Evolutionary conservation across 345 rosid genomes (phyloP).

Genomic region (Hibiscus tridactylites): DNA sequence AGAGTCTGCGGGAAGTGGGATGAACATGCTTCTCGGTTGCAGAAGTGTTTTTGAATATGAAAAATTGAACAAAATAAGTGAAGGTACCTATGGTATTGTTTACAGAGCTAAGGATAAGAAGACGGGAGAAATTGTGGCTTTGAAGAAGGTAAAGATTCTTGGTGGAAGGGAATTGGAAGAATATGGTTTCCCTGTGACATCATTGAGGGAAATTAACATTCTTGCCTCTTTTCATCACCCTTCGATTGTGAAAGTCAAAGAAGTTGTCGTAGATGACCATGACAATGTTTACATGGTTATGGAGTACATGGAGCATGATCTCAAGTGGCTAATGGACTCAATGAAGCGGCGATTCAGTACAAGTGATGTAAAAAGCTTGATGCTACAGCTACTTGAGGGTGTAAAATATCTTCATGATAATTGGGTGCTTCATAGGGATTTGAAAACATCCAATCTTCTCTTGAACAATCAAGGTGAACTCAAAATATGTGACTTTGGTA

Average conservation of each 20-base stretch:
- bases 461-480: conserved; percentile 68
- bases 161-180: conserved; percentile 54
- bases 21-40: conserved; percentile 59
- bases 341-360: conserved; percentile 72
- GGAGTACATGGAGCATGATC: conserved; percentile 90
- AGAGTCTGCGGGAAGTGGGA: conserved; percentile 25
- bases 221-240: conserved; percentile 67
- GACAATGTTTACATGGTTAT: conserved; percentile 77
- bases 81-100: conserved; percentile 86
- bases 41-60: conserved; percentile 63
- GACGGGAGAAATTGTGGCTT: conserved; percentile 63
- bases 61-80: conserved; percentile 66
- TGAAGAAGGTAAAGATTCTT: conserved; percentile 78
- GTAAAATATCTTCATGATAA: conserved; percentile 65
- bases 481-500: conserved; percentile 80
- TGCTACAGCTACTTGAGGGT: conserved; percentile 77
- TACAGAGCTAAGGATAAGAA: conserved; percentile 66
- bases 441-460: conserved; percentile 84
- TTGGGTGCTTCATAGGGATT: conserved; percentile 89
- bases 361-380: conserved; percentile 84
- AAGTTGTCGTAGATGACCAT: conserved; percentile 62
- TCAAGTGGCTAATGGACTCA: conserved; percentile 58
- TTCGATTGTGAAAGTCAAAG: conserved; percentile 65
- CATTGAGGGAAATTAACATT: conserved; percentile 87
- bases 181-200: conserved; percentile 66